Evolutionary conservation across 2,329 filamentous ascomycete genomes (phyloP).

Genomic region (Periconia sp.): DNA sequence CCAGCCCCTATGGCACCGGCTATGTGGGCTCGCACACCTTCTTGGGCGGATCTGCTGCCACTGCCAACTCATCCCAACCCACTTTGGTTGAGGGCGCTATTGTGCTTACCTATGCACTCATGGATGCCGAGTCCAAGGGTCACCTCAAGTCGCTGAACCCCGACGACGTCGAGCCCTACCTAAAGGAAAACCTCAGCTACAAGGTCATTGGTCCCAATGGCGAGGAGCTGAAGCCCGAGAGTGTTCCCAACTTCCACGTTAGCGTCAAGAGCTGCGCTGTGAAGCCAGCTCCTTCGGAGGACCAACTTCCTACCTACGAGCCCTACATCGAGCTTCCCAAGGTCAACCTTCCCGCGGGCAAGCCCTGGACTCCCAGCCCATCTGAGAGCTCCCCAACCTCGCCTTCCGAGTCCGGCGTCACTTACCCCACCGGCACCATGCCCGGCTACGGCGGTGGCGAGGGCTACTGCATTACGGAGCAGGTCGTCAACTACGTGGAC

Average conservation of each 20-base stretch:
- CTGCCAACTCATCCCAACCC: constrained; percentile 28
- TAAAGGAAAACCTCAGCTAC: constrained; percentile 43
- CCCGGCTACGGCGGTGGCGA: constrained; percentile 27
- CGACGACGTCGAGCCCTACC: constrained; percentile 40
- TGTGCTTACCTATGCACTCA: constrained; percentile 42
- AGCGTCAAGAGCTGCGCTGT: constrained; percentile 38
- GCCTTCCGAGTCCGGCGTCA: constrained; percentile 3
- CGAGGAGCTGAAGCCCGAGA: constrained; percentile 31
- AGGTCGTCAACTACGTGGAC: constrained; percentile 44
- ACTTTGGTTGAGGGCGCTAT: constrained; percentile 40
- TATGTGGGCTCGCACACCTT: constrained; percentile 43
- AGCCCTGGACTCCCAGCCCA: constrained; percentile 35
- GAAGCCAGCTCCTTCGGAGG: constrained; percentile 27
- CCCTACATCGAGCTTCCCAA: constrained; percentile 33
- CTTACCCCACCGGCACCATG: constrained; percentile 13
- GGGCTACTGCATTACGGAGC: constrained; percentile 38
- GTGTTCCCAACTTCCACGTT: constrained; percentile 42
- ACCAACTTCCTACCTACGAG: constrained; percentile 36
- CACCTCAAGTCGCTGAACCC: constrained; percentile 38
- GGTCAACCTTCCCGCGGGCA: constrained; percentile 36
- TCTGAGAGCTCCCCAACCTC: constrained; percentile 12
- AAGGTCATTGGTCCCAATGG: constrained; percentile 39
- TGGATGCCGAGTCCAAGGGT: constrained; percentile 38
- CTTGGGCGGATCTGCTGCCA: constrained; percentile 34
- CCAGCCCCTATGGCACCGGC: constrained; percentile 17